phyloP scores from a whole-genome alignment of 192 early-diverging fungal species.

The Umbelopsis ramanniana region DNA sequence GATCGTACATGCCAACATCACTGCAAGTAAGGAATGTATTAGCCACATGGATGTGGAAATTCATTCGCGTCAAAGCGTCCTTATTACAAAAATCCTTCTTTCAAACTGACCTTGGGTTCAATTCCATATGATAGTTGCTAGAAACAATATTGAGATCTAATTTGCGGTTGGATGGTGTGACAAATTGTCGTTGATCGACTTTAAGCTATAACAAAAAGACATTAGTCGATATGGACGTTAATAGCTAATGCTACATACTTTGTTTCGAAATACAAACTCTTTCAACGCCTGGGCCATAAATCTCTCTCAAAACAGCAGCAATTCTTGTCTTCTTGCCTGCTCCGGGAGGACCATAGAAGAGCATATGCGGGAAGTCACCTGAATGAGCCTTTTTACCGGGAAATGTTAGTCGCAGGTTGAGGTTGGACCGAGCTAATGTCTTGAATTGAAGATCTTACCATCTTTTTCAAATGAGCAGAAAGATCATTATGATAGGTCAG shows the following conservation, averaged over 20 bases:
- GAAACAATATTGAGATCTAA: slow-evolving; percentile 85
- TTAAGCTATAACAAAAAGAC: slow-evolving; percentile 65
- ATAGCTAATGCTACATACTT: slow-evolving; percentile 1
- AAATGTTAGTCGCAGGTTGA: not conserved
- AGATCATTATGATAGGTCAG: slow-evolving; percentile 84
- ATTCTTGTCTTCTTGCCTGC: slow-evolving; percentile 98
- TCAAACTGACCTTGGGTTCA: slow-evolving; percentile 82
- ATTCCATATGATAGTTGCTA: slow-evolving; percentile 96
- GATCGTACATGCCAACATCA: slow-evolving; percentile 95
- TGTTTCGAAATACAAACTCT: slow-evolving; percentile 58
- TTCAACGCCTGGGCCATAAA: slow-evolving; percentile 90
- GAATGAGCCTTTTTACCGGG: slow-evolving; percentile 52
- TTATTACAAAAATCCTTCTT: too few relatives aligned
- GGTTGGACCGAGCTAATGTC: not conserved
- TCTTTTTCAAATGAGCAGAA: slow-evolving; percentile 70
- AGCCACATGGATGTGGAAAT: too few relatives aligned
- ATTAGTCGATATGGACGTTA: not conserved
- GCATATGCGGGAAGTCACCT: slow-evolving; percentile 91
- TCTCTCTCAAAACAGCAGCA: slow-evolving; percentile 79
- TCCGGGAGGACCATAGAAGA: slow-evolving; percentile 95
- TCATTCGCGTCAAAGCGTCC: too few relatives aligned
- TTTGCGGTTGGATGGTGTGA: slow-evolving; percentile 85
- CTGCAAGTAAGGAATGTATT: slow-evolving; percentile 41
- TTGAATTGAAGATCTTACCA: slow-evolving; percentile 52
- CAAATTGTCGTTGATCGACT: slow-evolving; percentile 84